Evolutionary conservation across 768 basidiomycete genomes (phyloP).

Genomic region (Trametes coccinea): DNA sequence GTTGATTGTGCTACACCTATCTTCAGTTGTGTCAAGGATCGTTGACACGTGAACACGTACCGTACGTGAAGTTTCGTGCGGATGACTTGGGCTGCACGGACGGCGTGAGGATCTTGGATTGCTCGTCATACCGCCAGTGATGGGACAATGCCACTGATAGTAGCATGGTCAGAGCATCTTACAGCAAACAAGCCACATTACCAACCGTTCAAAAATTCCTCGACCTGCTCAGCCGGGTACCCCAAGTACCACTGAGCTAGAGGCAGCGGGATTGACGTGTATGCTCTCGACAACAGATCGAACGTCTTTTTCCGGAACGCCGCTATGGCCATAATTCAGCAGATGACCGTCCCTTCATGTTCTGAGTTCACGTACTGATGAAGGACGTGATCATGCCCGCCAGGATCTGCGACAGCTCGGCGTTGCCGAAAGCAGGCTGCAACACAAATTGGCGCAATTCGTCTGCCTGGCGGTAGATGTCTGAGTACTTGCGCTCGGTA

Average conservation of each 20-base stretch:
- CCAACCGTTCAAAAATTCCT: slow-evolving; percentile 37
- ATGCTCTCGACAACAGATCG: slow-evolving; percentile 59
- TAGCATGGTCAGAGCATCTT: neutral
- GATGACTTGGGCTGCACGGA: slow-evolving; percentile 4
- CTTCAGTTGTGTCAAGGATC: neutral
- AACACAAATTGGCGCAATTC: slow-evolving; percentile 43
- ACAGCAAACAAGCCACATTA: neutral
- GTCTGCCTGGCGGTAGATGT: slow-evolving; percentile 52
- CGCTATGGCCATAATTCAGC: slow-evolving; percentile 38
- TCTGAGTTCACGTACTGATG: slow-evolving; percentile 44
- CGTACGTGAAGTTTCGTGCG: neutral
- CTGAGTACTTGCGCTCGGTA: slow-evolving; percentile 54
- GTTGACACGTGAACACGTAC: slow-evolving; percentile 2
- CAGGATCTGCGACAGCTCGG: slow-evolving; percentile 47
- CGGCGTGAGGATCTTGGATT: slow-evolving; percentile 49
- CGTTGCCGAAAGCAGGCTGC: slow-evolving; percentile 47
- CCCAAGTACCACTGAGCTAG: slow-evolving; percentile 62
- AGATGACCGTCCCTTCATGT: neutral
- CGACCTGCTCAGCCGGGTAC: slow-evolving; percentile 34
- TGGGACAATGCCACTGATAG: slow-evolving; percentile 42
- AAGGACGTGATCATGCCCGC: slow-evolving; percentile 48
- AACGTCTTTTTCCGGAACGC: slow-evolving; percentile 60
- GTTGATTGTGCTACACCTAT: slow-evolving; percentile 42
- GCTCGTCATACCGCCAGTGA: slow-evolving; percentile 54
- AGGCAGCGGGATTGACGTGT: slow-evolving; percentile 56